phyloP scores from a whole-genome alignment of 2,329 filamentous ascomycete species.

The Aspergillus carbonarius region DNA sequence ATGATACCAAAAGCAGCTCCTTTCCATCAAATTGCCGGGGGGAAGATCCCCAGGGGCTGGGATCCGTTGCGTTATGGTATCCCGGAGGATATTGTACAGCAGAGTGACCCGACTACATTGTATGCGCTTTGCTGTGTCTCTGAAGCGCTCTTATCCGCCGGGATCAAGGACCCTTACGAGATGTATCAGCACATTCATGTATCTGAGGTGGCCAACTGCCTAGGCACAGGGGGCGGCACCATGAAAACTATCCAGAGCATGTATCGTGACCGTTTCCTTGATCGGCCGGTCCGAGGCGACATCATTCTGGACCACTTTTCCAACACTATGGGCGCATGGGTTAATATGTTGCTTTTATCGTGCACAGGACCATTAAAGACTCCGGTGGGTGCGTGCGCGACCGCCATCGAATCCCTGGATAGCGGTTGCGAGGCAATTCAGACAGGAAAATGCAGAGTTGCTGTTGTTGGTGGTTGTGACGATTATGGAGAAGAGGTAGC shows the following conservation, averaged over 20 bases:
- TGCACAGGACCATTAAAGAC: conserved; percentile 97
- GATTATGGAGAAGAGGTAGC: conserved; percentile 98
- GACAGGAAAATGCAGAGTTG: conserved; percentile 92
- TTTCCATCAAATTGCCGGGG: conserved; percentile 18
- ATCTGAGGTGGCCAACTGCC: conserved; percentile 92
- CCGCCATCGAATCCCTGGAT: conserved; percentile 90
- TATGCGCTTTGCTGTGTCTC: conserved; percentile 24
- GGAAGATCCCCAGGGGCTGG: conserved; percentile 73
- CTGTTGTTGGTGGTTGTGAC: conserved; percentile 95
- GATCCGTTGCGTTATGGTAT: conserved; percentile 91
- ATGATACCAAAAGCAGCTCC: conserved; percentile 48
- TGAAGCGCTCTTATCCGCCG: conserved; percentile 77
- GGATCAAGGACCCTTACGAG: conserved; percentile 96
- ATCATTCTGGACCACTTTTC: conserved; percentile 98
- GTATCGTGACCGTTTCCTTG: conserved; percentile 94
- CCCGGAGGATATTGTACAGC: conserved; percentile 82
- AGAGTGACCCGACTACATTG: conserved; percentile 18
- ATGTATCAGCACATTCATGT: conserved; percentile 99
- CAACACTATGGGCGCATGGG: conserved; percentile 99
- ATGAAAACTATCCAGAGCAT: conserved; percentile 84
- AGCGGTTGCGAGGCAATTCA: conserved; percentile 96
- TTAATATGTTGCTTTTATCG: conserved; percentile 95
- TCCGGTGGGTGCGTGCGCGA: conserved; percentile 92
- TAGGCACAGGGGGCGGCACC: conserved; percentile 95
- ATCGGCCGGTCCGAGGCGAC: conserved; percentile 57